Conservation (phyloP, 164 flowering plant species). For the Aristolochia californica region DNA sequence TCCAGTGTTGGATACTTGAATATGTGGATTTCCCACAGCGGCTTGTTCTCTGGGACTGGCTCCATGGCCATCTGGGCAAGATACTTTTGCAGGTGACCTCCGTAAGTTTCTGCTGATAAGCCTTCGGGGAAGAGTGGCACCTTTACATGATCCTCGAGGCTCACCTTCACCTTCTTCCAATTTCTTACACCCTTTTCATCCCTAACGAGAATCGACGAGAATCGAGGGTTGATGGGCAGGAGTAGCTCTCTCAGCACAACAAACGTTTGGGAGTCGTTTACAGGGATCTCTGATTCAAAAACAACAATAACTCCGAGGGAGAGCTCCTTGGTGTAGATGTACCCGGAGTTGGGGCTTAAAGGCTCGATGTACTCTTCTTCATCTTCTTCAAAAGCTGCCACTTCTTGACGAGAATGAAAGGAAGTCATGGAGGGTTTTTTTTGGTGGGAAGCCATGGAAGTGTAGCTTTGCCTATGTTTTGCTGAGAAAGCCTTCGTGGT, state of each 20-base stretch:
- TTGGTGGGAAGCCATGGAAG: too few species aligned
- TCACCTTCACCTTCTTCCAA: conserved; percentile 54
- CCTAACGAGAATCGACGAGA: conserved; percentile 13
- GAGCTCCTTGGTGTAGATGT: conserved; percentile 3
- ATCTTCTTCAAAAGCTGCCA: not conserved
- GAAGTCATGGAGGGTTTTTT: too few species aligned
- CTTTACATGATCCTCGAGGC: conserved; percentile 34
- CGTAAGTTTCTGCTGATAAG: conserved; percentile 24
- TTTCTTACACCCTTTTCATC: conserved; percentile 28
- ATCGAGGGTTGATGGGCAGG: conserved; percentile 3
- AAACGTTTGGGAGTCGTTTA: not conserved
- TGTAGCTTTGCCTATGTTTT: too few species aligned
- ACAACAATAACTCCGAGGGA: conserved; percentile 2
- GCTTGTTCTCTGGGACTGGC: conserved; percentile 23
- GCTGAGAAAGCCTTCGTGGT: too few species aligned
- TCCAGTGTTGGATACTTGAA: conserved; percentile 47
- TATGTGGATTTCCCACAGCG: conserved; percentile 56
- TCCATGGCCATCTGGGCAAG: conserved; percentile 29
- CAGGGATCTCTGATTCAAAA: conserved; percentile 6
- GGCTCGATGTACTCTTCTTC: not conserved
- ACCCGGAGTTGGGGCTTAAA: conserved; percentile 4
- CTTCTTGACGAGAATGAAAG: not conserved
- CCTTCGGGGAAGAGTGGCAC: conserved; percentile 28
- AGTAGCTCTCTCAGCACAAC: not conserved
- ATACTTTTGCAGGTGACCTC: conserved; percentile 24